Conservation (phyloP, 371 early-diverging fungal genomes). For the Mortierella sp. region DNA sequence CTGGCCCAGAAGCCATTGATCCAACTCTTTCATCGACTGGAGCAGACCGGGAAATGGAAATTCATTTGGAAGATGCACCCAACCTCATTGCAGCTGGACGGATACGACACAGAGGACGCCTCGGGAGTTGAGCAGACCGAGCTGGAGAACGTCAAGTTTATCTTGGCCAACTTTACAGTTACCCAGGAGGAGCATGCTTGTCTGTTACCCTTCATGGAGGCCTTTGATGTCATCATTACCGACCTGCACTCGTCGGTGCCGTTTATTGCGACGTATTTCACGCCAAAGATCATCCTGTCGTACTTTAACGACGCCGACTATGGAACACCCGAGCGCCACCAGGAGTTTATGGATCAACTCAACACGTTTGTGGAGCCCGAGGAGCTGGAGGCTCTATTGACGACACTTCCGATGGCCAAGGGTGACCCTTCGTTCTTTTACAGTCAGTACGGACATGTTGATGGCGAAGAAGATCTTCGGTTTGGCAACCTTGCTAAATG, state of each 20-base stretch:
- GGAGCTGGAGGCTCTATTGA: constrained; percentile 43
- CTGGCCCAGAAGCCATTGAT: constrained; percentile 45
- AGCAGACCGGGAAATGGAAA: constrained; percentile 49
- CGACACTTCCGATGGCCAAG: constrained; percentile 35
- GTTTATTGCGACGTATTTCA: constrained; percentile 58
- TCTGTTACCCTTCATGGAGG: constrained; percentile 58
- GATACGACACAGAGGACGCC: constrained; percentile 23
- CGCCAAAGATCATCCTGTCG: constrained; percentile 55
- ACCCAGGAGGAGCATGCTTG: constrained; percentile 52
- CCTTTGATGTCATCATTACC: constrained; percentile 55
- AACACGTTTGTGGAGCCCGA: constrained; percentile 49
- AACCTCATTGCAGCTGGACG: constrained; percentile 37
- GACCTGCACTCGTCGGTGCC: constrained; percentile 58
- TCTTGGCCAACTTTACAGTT: constrained; percentile 46
- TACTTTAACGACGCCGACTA: constrained; percentile 59
- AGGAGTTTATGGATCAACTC: constrained; percentile 51
- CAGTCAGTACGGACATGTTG: constrained; percentile 55
- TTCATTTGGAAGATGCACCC: constrained; percentile 60
- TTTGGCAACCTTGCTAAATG: constrained; percentile 54
- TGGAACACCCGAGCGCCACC: constrained; percentile 53
- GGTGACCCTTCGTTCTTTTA: constrained; percentile 55
- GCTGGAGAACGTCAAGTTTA: constrained; percentile 48
- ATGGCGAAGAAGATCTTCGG: constrained; percentile 55
- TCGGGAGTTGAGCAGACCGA: constrained; percentile 41
- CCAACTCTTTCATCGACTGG: constrained; percentile 52